Evolutionary conservation across 2,329 filamentous ascomycete genomes (phyloP).

Genomic region (Monosporascus cannonballus): DNA sequence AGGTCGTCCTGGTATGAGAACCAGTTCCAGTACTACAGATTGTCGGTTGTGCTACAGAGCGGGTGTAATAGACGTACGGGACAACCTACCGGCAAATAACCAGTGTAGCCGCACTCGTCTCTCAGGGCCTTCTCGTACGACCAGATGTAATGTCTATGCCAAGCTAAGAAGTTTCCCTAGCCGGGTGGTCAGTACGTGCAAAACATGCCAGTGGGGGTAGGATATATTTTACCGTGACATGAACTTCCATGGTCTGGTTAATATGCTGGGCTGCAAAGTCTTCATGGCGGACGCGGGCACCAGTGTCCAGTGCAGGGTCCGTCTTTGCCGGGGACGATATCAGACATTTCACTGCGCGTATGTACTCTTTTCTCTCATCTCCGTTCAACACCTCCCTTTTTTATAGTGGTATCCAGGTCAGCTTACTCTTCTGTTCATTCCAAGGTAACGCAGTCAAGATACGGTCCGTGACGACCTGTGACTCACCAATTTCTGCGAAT

Average conservation of each 20-base stretch:
- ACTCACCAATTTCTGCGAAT: no score
- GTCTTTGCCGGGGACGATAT: constrained; percentile 16
- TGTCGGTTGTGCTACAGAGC: constrained; percentile 3
- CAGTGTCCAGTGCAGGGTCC: constrained; percentile 14
- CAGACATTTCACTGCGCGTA: constrained; percentile 21
- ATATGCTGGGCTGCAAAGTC: constrained; percentile 28
- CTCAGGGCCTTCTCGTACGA: constrained; percentile 21
- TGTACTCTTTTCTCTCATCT: constrained; percentile 15
- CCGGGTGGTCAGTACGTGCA: neutral
- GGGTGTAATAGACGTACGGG: no score
- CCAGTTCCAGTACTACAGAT: constrained; percentile 36
- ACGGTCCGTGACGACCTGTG: no score
- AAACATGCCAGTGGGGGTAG: no score
- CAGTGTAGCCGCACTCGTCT: constrained; percentile 23
- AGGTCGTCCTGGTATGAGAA: constrained; percentile 33
- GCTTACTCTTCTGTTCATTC: no score
- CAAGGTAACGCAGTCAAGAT: no score
- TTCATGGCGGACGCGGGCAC: constrained; percentile 24
- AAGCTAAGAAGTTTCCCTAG: constrained; percentile 17
- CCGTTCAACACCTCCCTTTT: no score
- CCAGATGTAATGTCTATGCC: constrained; percentile 23
- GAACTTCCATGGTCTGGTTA: constrained; percentile 19
- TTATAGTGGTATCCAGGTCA: no score
- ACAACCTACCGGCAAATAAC: constrained; percentile 16
- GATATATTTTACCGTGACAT: constrained; percentile 15